Evolutionary conservation across 1,284 basidiomycete genomes (phyloP).

Genomic region (Malassezia slooffiae): DNA sequence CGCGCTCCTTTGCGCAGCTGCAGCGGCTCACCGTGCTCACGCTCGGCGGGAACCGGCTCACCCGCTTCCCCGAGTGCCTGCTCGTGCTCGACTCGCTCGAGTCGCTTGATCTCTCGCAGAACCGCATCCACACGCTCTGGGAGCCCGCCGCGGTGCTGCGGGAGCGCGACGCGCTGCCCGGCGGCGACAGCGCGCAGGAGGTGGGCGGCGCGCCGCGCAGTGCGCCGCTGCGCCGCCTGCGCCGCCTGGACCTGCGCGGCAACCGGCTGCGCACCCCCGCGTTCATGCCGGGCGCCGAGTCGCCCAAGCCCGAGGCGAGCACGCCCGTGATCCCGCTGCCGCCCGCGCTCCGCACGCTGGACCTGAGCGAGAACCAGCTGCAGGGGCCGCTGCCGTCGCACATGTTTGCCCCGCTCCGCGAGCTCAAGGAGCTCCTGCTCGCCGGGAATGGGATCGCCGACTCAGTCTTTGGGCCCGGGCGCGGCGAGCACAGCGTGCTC

Average conservation of each 20-base stretch:
- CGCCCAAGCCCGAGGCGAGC: constrained; percentile 3
- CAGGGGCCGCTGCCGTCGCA: constrained; percentile 25
- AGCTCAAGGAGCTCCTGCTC: constrained; percentile 26
- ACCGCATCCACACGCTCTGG: constrained; percentile 32
- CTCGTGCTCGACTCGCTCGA: constrained; percentile 28
- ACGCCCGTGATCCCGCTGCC: constrained; percentile 17
- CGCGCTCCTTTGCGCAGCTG: constrained; percentile 22
- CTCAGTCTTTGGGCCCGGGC: constrained; percentile 21
- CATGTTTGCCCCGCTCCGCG: constrained; percentile 9
- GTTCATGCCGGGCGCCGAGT: constrained; percentile 19
- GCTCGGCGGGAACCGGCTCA: constrained; percentile 30
- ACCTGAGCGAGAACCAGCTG: constrained; percentile 29
- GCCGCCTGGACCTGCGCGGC: constrained; percentile 25
- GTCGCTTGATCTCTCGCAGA: constrained; percentile 35
- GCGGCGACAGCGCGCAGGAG: background rate
- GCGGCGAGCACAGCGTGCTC: background rate
- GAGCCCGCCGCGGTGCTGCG: constrained; percentile 12
- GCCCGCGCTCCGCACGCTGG: constrained; percentile 19
- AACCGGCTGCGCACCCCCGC: constrained; percentile 29
- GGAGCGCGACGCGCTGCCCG: constrained; percentile 21
- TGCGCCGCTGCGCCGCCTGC: constrained; percentile 20
- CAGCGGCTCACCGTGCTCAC: constrained; percentile 25
- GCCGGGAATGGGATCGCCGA: constrained; percentile 32
- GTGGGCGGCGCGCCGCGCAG: background rate
- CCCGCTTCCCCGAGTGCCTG: constrained; percentile 22